Base-by-base conservation (phyloP, 768 basidiomycete genomes). In the Tremella yokohamensis region DNA sequence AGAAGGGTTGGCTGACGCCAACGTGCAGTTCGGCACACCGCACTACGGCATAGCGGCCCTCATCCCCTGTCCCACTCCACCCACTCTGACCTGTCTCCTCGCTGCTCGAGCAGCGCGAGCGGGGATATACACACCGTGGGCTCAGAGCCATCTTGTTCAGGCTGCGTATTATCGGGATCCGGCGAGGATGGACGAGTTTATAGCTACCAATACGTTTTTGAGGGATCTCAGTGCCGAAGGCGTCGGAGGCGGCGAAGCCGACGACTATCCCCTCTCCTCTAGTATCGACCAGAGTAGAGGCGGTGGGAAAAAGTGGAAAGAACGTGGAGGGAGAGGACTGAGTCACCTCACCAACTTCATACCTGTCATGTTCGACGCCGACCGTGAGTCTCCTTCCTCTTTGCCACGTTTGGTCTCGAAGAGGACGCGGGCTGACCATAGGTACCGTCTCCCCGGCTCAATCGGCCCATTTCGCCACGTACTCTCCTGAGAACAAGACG, bases 91-190 rank as follows among this genome's bases (percentile, higher is more conserved):
- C 18, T 78, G 77, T 55, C 57, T 70, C 8, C 55, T 76, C 2
- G 77, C 77, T 2, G 69, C 64, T 11, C 54, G 62, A 18, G 68
- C 72, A 6, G 77, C 77, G n/a, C 54, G 67, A 44, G 38, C 58
- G n/a, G 74, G 74, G 0, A 70, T 77, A 9, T 78, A 78, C 57
- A 64, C 69, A 8, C 18, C 60, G 8, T 78, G 64, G 58, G 73
- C 77, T 0, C 77, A 78, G 51, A 20, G 39, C 11, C 67, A 74
- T 49, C 69, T 76, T 22, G 51, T 76, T 20, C 66, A 78, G 29
- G 79, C 79, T 0, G 75, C 78, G 53, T 80, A 80, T 66, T 79
- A 70, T 48, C 57, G 79, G 13, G 79, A 80, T 61, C 72, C 71
- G 8, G 66, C 65, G 15, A 56, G 75, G 22, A 55, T 80, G 29